These are phyloP conservation scores for Fusarium sp. DNA, from an alignment of 2,329 filamentous ascomycete genomes.

Conservation along the genomic window DNA sequence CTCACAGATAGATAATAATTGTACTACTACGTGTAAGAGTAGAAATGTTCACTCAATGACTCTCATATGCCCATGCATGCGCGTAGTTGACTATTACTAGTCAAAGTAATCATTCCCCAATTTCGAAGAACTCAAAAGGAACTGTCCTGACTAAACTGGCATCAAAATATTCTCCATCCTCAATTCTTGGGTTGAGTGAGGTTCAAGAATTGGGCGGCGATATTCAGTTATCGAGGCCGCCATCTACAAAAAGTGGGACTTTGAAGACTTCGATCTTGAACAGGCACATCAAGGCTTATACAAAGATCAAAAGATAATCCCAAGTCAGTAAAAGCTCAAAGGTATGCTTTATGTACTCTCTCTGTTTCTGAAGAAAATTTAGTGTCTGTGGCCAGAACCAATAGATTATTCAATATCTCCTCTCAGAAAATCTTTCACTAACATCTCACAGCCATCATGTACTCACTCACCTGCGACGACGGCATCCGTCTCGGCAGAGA, in stretches of 20 bases:
- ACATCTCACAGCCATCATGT: conserved; percentile 43
- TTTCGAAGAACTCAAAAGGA: neutral
- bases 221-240: conserved; percentile 49
- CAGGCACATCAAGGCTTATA: neutral
- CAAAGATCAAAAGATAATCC: neutral
- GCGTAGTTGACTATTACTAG: no score
- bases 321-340: neutral
- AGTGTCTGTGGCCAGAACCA: fast-evolving
- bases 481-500: conserved; percentile 50
- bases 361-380: fast-evolving
- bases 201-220: neutral
- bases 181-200: neutral
- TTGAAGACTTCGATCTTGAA: conserved; percentile 36
- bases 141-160: no score
- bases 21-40: conserved; percentile 35
- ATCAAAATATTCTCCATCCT: no score
- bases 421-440: neutral
- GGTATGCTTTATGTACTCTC: neutral
- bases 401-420: neutral
- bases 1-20: conserved; percentile 40
- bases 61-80: neutral
- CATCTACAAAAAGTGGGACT: conserved; percentile 37
- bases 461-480: conserved; percentile 50
- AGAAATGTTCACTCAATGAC: neutral
- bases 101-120: neutral